A percentile compares a stretch with the other conserved stretches of the same genome.
Conservation (phyloP, 139 green algal genomes). For the Nannochloris sp. region DNA sequence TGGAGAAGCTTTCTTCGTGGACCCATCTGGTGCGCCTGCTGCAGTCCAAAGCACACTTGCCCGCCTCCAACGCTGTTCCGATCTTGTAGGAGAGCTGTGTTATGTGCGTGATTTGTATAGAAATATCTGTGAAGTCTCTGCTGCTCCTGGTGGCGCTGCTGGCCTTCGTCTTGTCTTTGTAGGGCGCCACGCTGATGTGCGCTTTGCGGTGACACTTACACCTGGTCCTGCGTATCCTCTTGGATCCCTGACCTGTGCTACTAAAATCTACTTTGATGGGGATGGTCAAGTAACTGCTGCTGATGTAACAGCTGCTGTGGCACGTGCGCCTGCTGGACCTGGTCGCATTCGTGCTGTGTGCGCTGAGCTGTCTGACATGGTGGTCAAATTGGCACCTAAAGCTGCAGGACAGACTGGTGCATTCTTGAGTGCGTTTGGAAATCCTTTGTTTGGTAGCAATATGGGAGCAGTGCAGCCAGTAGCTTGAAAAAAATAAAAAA, state of each 20-base stretch:
- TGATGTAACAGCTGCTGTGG: neutral
- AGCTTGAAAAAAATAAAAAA: no score
- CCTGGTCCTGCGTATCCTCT: constrained; percentile 9
- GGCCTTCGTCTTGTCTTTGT: constrained; percentile 1
- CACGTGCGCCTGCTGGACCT: neutral
- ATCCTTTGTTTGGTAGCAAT: neutral
- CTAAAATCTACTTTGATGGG: constrained; percentile 12
- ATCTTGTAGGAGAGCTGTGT: neutral
- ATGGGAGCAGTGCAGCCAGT: no score
- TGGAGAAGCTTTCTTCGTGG: neutral
- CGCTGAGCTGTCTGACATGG: neutral
- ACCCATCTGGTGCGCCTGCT: neutral
- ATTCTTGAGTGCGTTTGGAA: neutral
- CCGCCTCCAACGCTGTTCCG: neutral
- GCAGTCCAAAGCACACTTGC: neutral
- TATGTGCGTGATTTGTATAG: neutral
- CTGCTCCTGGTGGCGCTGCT: neutral
- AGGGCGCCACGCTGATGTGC: constrained; percentile 19
- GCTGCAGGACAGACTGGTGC: neutral
- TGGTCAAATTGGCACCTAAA: neutral
- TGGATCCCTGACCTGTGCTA: neutral
- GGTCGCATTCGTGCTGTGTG: neutral
- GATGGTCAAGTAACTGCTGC: neutral
- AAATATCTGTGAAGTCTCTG: neutral
- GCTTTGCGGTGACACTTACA: constrained; percentile 8